A percentile compares a stretch with the other conserved stretches of the same genome.
These are phyloP conservation scores for Umbellularia californica DNA, from an alignment of 164 flowering plant species.

Conservation along the genomic window DNA sequence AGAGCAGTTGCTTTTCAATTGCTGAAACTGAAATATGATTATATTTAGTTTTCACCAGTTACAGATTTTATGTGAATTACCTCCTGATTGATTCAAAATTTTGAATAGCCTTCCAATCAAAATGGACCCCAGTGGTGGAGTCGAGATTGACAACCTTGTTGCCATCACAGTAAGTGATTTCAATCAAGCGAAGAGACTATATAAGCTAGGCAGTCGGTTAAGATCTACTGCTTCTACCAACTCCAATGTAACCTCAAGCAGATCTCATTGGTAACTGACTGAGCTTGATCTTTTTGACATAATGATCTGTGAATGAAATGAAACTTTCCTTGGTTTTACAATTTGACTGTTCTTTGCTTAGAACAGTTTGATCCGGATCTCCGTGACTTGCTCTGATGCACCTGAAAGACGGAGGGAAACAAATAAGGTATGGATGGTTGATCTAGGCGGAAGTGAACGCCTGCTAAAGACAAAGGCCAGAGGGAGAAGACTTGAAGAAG, in stretches of 20 bases:
- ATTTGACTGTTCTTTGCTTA: conserved; percentile 11
- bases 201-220: conserved; percentile 45
- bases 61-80: background rate
- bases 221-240: conserved; percentile 66
- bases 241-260: conserved; percentile 50
- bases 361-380: conserved; percentile 53
- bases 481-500: conserved; percentile 67
- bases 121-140: conserved; percentile 44
- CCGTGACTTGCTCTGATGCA: conserved; percentile 35
- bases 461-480: conserved; percentile 53
- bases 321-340: background rate
- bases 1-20: background rate
- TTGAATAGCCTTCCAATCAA: conserved; percentile 48
- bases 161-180: conserved; percentile 45
- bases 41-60: background rate
- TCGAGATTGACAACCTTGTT: conserved; percentile 53
- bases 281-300: background rate
- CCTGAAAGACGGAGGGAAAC: conserved; percentile 46
- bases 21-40: background rate
- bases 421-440: conserved; percentile 66
- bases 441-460: conserved; percentile 78
- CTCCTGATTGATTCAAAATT: conserved; percentile 4
- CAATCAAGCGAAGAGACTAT: conserved; percentile 46
- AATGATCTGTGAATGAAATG: conserved; percentile 1
- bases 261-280: conserved; percentile 59